Percentiles rank a stretch among this genome's conserved stretches.
Evolutionary conservation across 225 moss, liverwort and hornwort genomes (phyloP).

Genomic region (Straminergon stramineum): DNA sequence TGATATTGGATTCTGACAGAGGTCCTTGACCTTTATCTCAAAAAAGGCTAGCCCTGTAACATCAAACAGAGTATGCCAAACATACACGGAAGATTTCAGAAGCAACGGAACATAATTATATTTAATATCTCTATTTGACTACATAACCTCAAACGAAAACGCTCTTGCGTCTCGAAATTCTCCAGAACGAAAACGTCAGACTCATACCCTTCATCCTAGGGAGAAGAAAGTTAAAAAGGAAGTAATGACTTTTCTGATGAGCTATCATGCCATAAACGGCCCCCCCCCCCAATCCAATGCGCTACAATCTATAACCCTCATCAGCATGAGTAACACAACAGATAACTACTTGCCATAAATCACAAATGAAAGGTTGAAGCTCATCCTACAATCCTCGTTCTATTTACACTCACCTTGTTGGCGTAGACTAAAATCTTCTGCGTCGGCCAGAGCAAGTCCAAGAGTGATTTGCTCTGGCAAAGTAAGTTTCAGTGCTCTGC

Average conservation of each 20-base stretch:
- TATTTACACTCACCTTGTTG: slow-evolving; percentile 53
- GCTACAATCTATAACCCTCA: not conserved
- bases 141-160: not conserved
- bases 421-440: slow-evolving; percentile 68
- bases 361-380: not conserved
- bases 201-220: not conserved
- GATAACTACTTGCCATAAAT: not conserved
- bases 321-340: not conserved
- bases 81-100: not conserved
- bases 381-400: not conserved
- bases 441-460: slow-evolving; percentile 77
- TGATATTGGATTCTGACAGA: slow-evolving; percentile 55
- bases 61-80: not conserved
- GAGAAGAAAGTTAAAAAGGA: not conserved
- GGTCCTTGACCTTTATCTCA: slow-evolving; percentile 68
- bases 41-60: slow-evolving; percentile 62
- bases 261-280: not conserved
- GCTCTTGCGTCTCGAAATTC: not conserved
- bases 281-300: not conserved
- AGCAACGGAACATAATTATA: not conserved
- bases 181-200: not conserved
- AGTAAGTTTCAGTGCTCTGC: slow-evolving; percentile 61
- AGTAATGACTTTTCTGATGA: not conserved
- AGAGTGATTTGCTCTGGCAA: slow-evolving; percentile 77
- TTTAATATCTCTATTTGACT: not conserved